Base-by-base conservation (phyloP, 805 yeast species). In the Starmerella apicola region DNA sequence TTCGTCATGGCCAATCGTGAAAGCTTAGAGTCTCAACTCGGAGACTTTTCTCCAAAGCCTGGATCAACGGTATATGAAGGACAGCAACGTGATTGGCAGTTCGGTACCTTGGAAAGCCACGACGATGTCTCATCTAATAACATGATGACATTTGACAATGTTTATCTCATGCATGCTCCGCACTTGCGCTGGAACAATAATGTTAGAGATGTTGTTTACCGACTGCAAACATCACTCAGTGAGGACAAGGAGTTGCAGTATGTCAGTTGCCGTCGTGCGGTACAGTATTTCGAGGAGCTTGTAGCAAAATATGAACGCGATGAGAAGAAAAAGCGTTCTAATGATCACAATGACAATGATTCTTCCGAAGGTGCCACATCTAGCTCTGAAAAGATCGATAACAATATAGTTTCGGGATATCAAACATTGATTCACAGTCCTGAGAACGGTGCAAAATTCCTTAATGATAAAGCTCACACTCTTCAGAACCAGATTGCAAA, bases 151-250 rank as follows among this genome's bases (percentile, higher is more conserved):
- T 80, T 73, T 58, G 70, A 69, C 43, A 85, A 86, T 55, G 63
- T 84, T 36, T 83, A 79, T 57, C 71, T 77, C 43, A 61, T 83
- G 18, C 85, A 84, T 49, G 74, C 78, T 41, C 67, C 83, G 57
- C 72, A 77, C 51, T 55, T 85, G 49, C 80, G 76, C 49, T 85
- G 95, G 95, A 78, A 81, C 57, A 76, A 80, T 44, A 54, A 62
- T 3, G 68, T 76, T 8, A 64, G 95, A 41, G 74, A 84, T 51
- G 62, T 72, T 10, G 61, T 83, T 33, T 69, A 72, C 54, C 69
- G 74, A 32, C 82, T 79, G 51, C 54, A 76, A 19, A 71, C 72
- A 41, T 61, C 69, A 34, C 56, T 72, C 24, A 67, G 64, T 9
- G 55, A 67, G 37, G 59, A 72, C 19, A 60, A 64, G 19, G 70